phyloP scores from a whole-genome alignment of 108 stramenopile species.

The Parmales sp. region DNA sequence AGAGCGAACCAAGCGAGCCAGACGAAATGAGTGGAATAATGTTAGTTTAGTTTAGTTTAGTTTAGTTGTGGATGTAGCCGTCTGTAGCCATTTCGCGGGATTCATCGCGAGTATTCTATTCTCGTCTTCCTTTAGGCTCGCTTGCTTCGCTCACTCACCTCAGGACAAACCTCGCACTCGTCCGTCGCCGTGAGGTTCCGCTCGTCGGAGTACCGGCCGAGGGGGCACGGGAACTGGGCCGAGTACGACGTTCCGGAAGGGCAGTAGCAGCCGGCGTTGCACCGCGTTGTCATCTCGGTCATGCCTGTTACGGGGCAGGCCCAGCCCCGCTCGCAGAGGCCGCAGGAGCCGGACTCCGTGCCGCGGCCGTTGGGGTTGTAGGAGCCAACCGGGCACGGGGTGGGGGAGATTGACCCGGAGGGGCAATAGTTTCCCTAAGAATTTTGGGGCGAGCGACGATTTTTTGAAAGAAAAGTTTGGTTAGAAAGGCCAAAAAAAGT shows the following conservation, averaged over 20 bases:
- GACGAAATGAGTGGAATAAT: too few relatives aligned
- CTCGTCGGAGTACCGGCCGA: slow-evolving; percentile 15
- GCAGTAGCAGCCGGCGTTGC: slow-evolving; percentile 23
- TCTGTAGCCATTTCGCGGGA: too few relatives aligned
- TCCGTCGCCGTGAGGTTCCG: slow-evolving; percentile 10
- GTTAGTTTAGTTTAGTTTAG: too few relatives aligned
- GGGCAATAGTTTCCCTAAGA: slow-evolving; percentile 8
- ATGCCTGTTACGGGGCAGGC: neutral
- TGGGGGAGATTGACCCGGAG: neutral
- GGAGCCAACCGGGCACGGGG: neutral
- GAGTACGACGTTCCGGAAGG: slow-evolving; percentile 22
- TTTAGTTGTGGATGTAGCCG: too few relatives aligned
- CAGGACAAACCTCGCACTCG: slow-evolving; percentile 26
- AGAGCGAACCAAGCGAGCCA: too few relatives aligned
- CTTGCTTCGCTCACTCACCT: too few relatives aligned
- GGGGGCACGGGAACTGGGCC: slow-evolving; percentile 21
- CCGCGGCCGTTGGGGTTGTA: neutral
- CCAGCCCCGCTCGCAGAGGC: slow-evolving; percentile 13
- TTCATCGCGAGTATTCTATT: too few relatives aligned
- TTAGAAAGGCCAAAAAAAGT: too few relatives aligned
- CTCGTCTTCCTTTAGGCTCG: too few relatives aligned
- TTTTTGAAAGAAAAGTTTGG: too few relatives aligned
- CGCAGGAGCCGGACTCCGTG: neutral
- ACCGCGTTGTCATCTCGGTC: neutral
- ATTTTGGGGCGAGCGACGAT: too few relatives aligned